phyloP scores from a whole-genome alignment of 192 early-diverging fungal species.

The Kickxella alabastrina region DNA sequence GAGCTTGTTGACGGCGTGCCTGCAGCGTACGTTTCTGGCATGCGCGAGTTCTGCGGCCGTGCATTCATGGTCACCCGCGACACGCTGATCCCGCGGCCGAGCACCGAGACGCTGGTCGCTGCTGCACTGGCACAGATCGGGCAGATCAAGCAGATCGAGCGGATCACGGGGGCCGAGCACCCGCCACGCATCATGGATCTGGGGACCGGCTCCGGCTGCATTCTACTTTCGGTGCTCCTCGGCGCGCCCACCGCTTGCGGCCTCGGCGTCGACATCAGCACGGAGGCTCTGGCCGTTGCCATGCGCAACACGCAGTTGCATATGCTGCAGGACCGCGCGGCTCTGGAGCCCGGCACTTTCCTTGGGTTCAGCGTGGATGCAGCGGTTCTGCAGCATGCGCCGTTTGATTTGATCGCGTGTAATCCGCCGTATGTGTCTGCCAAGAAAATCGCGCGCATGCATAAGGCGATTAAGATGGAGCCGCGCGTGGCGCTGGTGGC shows the following conservation, averaged over 20 bases:
- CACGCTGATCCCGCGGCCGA: constrained; percentile 68
- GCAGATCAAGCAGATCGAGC: neutral
- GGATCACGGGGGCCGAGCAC: constrained; percentile 44
- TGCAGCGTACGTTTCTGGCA: constrained; percentile 26
- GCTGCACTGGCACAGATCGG: constrained; percentile 28
- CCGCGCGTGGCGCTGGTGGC: constrained; percentile 64
- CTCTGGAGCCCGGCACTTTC: constrained; percentile 48
- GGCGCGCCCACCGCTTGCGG: constrained; percentile 33
- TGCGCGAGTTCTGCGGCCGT: constrained; percentile 57
- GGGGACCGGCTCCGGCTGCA: constrained; percentile 72
- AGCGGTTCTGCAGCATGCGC: constrained; percentile 4
- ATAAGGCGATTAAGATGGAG: constrained; percentile 53
- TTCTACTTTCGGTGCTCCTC: constrained; percentile 59
- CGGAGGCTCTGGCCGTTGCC: constrained; percentile 54
- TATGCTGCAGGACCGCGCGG: constrained; percentile 21
- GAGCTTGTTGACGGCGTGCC: constrained; percentile 50
- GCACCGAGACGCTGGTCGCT: constrained; percentile 63
- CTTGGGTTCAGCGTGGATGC: constrained; percentile 30
- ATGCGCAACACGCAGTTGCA: constrained; percentile 46
- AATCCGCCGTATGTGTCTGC: constrained; percentile 70
- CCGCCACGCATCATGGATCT: constrained; percentile 56
- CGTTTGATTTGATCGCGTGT: constrained; percentile 64
- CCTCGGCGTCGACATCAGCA: constrained; percentile 65
- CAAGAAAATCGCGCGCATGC: constrained; percentile 26
- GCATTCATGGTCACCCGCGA: constrained; percentile 57